These are phyloP conservation scores for Meyerozyma smithsonii DNA, from an alignment of 1,139 yeast species.

Conservation along the genomic window DNA sequence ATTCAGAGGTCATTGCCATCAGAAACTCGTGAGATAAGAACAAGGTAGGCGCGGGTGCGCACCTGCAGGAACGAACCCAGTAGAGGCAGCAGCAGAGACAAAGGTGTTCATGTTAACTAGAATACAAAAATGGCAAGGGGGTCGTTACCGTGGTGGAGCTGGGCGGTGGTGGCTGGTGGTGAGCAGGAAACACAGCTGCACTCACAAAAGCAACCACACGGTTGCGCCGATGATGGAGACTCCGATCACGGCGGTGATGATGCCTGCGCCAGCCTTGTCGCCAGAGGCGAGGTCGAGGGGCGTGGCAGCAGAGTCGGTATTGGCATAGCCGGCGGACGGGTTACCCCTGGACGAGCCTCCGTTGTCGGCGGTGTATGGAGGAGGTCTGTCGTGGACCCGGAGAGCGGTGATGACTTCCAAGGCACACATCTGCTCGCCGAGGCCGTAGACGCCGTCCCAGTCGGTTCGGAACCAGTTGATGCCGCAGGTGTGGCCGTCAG, in stretches of 20 bases:
- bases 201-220: constrained; percentile 12
- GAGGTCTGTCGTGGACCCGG: constrained; percentile 20
- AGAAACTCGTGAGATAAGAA: constrained; percentile 1
- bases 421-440: constrained; percentile 79
- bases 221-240: constrained; percentile 12
- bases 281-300: constrained; percentile 10
- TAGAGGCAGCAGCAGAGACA: not conserved
- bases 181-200: not conserved
- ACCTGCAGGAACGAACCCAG: not conserved
- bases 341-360: constrained; percentile 47
- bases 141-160: no score
- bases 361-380: constrained; percentile 33
- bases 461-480: constrained; percentile 49
- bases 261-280: constrained; percentile 14
- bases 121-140: not conserved
- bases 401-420: constrained; percentile 55
- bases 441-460: constrained; percentile 66
- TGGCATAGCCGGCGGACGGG: constrained; percentile 42
- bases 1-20: constrained; percentile 24
- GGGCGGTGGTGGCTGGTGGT: not conserved
- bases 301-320: constrained; percentile 12
- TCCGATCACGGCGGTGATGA: constrained; percentile 14
- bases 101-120: not conserved
- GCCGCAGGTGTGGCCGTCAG: constrained; percentile 77
- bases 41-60: not conserved